Evolutionary conservation across 2,329 filamentous ascomycete species (phyloP), one percentile per base, ranked within the genome.

Genomic region (Botrytis cinerea): DNA sequence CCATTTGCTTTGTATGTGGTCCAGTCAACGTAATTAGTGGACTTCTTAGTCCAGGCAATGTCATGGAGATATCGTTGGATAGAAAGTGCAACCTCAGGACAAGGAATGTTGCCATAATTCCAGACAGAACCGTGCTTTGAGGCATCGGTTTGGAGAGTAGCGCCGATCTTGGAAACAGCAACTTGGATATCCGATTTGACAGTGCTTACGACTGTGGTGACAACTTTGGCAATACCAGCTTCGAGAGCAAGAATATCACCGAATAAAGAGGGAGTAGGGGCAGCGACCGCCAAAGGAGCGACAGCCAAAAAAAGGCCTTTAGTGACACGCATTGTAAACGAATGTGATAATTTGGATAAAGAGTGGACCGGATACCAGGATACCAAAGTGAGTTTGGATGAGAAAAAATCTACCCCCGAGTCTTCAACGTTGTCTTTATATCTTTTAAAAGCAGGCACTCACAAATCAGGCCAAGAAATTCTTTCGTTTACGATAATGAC

Each of bases 1-100:
- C 48, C 48, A 12, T n/a, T 69, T 18, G 66, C 66, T 40, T 45
- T 69, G 66, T 54, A 57, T 43, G 48, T 69, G 12, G 16, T 69
- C 48, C 48, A 59, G 35, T 45, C 3, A 25, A 69, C 32, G 18
- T 69, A 59, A 20, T n/a, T 43, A 22, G 66, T 66, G 12, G 43
- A 48, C 43, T 35, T 43, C 22, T 48, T 48, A 10, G 60, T 40
- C 60, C 60, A 62, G 32, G 32, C 22, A 35, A 62, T 62, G 12
- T 38, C 32, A 32, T 62, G 60, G 14, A n/a, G 20, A 62, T 62
- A 62, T 43, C 32, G 60, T 35, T 43, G 32, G 14, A 62, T 62
- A 62, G 35, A 62, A n/a, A 43, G 35, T 16, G 60, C 32, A 38
- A 62, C 60, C 10, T 62, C 5, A 43, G 60, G 60, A 62, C 16